These are phyloP conservation scores for Ceratocystis variospora DNA, from an alignment of 2,329 filamentous ascomycete species.

Conservation along the genomic window DNA sequence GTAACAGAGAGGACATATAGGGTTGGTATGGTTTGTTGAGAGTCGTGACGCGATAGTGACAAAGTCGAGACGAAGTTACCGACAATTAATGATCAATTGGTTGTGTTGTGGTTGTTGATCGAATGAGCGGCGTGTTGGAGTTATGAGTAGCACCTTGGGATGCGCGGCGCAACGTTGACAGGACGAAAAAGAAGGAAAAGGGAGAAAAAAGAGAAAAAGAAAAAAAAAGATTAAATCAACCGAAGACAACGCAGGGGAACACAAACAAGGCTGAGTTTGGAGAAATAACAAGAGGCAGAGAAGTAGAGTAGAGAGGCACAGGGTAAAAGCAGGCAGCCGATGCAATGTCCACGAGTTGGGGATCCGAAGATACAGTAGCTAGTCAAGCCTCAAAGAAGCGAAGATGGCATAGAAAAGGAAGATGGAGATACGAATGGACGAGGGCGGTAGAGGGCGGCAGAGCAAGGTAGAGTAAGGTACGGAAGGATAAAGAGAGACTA, in stretches of 20 bases:
- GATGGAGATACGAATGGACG: not conserved
- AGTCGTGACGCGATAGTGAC: not conserved
- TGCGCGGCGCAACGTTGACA: constrained; percentile 9
- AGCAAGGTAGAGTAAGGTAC: not conserved
- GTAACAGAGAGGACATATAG: too few species aligned
- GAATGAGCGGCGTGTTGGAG: not conserved
- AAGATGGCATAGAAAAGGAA: not conserved
- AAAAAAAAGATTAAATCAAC: constrained; percentile 5
- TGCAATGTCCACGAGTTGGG: not conserved
- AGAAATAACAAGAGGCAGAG: not conserved
- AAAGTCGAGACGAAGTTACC: not conserved
- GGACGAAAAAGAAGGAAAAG: not conserved
- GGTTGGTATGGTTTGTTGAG: not conserved
- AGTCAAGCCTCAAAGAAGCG: not conserved
- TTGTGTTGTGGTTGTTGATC: not conserved
- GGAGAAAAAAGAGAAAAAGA: not conserved
- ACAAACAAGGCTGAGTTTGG: constrained; percentile 10
- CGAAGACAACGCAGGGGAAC: not conserved
- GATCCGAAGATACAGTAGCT: not conserved
- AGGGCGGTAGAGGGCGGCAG: not conserved
- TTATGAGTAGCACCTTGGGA: not conserved
- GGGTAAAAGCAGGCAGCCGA: not conserved
- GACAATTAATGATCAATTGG: not conserved
- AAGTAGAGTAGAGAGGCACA: not conserved
- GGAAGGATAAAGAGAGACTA: too few species aligned